phyloP scores from a whole-genome alignment of 192 early-diverging fungal genomes.

The Diversispora epigaea region DNA sequence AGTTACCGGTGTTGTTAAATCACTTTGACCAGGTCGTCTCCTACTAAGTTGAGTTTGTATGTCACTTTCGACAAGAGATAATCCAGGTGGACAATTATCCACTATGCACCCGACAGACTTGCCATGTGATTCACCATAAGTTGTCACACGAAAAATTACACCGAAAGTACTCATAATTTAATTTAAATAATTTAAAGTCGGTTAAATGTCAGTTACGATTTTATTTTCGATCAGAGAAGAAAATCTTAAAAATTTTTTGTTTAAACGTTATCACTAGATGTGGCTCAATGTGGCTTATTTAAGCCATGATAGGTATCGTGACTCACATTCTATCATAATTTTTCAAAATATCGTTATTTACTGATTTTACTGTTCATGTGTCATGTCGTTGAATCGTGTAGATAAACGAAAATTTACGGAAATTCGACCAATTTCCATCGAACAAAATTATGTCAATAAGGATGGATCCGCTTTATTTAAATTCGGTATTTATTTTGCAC shows the following conservation, averaged over 20 bases:
- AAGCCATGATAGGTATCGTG: too few relatives aligned
- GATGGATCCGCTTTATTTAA: slow-evolving; percentile 88
- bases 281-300: too few relatives aligned
- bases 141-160: slow-evolving; percentile 82
- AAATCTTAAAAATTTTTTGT: too few relatives aligned
- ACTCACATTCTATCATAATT: too few relatives aligned
- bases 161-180: slow-evolving; percentile 80
- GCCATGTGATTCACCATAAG: slow-evolving; percentile 98
- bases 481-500: slow-evolving; percentile 50
- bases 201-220: too few relatives aligned
- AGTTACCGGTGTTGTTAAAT: slow-evolving; percentile 93
- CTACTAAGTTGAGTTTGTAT: slow-evolving; percentile 90
- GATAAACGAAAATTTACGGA: not conserved
- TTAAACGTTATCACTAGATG: too few relatives aligned
- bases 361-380: too few relatives aligned
- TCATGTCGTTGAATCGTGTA: too few relatives aligned
- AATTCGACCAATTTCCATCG: slow-evolving; percentile 69
- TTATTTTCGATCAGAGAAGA: too few relatives aligned
- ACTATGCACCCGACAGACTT: slow-evolving; percentile 96
- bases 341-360: too few relatives aligned
- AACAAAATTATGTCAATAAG: slow-evolving; percentile 66
- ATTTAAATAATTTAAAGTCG: too few relatives aligned
- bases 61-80: slow-evolving; percentile 84
- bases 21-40: slow-evolving; percentile 94
- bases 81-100: slow-evolving; percentile 94